These are phyloP conservation scores for Oxalis stricta DNA, from an alignment of 441 rosid species.

Conservation along the genomic window DNA sequence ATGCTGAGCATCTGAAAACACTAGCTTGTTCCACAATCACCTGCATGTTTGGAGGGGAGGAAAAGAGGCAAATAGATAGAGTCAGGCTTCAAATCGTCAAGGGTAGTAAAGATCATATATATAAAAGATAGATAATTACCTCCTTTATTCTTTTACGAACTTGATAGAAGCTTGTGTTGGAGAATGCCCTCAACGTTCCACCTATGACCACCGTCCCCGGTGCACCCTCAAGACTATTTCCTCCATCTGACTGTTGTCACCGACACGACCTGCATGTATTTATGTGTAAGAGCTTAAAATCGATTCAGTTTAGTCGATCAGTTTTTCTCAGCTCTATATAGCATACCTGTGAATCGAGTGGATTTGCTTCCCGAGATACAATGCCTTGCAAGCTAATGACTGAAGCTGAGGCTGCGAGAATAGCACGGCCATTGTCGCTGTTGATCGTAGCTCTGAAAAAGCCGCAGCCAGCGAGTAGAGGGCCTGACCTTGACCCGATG, in stretches of 20 bases:
- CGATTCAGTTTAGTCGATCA: too few species aligned
- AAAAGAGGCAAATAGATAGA: too few species aligned
- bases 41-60: conserved; percentile 20
- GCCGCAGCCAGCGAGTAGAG: conserved; percentile 87
- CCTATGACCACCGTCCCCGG: conserved; percentile 47
- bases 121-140: too few species aligned
- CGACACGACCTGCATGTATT: conserved; percentile 51
- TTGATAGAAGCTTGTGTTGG: conserved; percentile 54
- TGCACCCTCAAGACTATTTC: conserved; percentile 24
- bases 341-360: conserved; percentile 81
- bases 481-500: conserved; percentile 78
- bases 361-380: conserved; percentile 85
- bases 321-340: too few species aligned
- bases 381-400: conserved; percentile 73
- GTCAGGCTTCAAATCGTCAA: too few species aligned
- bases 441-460: conserved; percentile 54
- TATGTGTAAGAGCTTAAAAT: not conserved
- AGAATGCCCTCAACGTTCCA: conserved; percentile 80
- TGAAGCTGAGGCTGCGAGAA: conserved; percentile 63
- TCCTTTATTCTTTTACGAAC: conserved; percentile 55
- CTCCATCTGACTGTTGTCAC: conserved; percentile 67
- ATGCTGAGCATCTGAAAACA: conserved; percentile 54
- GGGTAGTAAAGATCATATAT: too few species aligned
- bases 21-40: conserved; percentile 58
- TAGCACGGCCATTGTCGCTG: conserved; percentile 11